phyloP scores from a whole-genome alignment of 2,329 filamentous ascomycete species.

The Fusarium globosum region DNA sequence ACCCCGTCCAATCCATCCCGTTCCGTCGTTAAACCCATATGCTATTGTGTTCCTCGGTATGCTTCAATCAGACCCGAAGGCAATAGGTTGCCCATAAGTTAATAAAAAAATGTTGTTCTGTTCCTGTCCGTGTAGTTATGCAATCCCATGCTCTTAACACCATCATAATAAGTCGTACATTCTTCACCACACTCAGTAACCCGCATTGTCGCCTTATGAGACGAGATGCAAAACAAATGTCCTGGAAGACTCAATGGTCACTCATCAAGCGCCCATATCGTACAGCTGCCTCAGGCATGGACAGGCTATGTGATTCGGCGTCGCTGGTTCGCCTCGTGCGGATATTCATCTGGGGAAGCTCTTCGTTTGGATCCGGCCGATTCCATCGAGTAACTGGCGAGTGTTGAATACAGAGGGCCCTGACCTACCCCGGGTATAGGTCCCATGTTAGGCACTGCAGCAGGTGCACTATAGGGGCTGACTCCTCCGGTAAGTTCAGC shows the following conservation, averaged over 20 bases:
- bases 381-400: slow-evolving; percentile 53
- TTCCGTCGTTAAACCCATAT: slow-evolving; percentile 34
- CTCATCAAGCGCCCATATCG: slow-evolving; percentile 26
- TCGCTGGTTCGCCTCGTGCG: slow-evolving; percentile 59
- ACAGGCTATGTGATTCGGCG: slow-evolving; percentile 47
- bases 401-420: slow-evolving; percentile 50
- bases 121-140: slow-evolving; percentile 21
- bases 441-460: slow-evolving; percentile 48
- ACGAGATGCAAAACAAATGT: slow-evolving; percentile 10
- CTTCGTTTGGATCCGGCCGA: slow-evolving; percentile 62
- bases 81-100: background rate
- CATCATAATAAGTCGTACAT: slow-evolving; percentile 23
- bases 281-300: slow-evolving; percentile 1
- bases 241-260: slow-evolving; percentile 23
- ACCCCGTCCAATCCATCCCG: slow-evolving; percentile 30
- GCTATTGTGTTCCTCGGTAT: slow-evolving; percentile 22
- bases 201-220: slow-evolving; percentile 15
- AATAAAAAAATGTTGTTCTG: background rate
- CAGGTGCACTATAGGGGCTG: slow-evolving; percentile 68
- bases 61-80: background rate
- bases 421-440: slow-evolving; percentile 49
- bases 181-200: slow-evolving; percentile 6
- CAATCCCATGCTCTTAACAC: slow-evolving; percentile 1
- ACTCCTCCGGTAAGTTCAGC: slow-evolving; percentile 73
- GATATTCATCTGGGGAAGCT: slow-evolving; percentile 58